Evolutionary conservation across 2,329 filamentous ascomycete genomes (phyloP).

Genomic region (Metarhizium anisopliae): DNA sequence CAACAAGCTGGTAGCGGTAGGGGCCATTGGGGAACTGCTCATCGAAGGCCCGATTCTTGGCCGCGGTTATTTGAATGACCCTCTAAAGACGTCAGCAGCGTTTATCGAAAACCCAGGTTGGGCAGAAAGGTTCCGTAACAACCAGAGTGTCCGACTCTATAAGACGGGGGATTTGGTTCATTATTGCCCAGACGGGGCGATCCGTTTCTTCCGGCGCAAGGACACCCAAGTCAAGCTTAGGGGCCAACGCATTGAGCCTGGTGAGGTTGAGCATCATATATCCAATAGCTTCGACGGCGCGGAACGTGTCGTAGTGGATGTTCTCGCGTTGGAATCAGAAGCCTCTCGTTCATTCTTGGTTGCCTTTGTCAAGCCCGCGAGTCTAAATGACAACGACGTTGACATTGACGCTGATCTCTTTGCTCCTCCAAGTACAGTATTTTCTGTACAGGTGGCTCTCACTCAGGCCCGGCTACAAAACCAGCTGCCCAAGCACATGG

Average conservation of each 20-base stretch:
- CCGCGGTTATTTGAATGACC: not conserved
- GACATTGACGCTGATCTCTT: too few relatives aligned
- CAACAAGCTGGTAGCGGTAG: conserved; percentile 4
- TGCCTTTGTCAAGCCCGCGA: not conserved
- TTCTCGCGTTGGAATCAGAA: too few relatives aligned
- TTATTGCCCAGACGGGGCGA: not conserved
- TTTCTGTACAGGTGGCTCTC: not conserved
- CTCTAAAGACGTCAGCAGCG: too few relatives aligned
- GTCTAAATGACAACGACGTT: not conserved
- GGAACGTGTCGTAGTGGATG: not conserved
- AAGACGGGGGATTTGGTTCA: not conserved
- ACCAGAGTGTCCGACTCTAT: not conserved
- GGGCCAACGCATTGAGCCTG: not conserved
- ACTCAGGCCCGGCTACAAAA: not conserved
- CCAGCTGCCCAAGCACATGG: not conserved
- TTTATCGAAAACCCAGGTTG: not conserved
- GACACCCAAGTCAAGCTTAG: not conserved
- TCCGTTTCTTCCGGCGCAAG: not conserved
- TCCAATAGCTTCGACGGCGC: not conserved
- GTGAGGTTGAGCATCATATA: not conserved
- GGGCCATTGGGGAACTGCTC: not conserved
- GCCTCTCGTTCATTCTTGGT: not conserved
- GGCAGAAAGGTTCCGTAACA: not conserved
- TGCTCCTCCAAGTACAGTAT: not conserved
- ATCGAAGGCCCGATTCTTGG: not conserved